Base-by-base conservation (phyloP, 225 moss, liverwort and hornwort genomes). In the Polytrichum commune region DNA sequence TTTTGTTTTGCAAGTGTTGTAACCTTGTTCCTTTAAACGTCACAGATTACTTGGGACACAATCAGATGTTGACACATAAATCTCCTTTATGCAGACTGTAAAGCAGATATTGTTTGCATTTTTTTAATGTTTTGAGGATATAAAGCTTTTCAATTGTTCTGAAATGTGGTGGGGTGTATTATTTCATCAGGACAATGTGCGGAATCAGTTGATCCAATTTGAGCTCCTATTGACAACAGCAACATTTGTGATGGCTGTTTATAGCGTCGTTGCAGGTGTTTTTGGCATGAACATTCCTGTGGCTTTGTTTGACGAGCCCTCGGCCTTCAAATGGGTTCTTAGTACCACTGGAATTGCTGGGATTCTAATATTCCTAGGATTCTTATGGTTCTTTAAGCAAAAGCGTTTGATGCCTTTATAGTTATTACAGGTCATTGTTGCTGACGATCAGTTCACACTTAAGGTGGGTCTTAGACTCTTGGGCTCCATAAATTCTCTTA, bases 261-360 rank as follows among this genome's bases (percentile, higher is more conserved):
- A 75, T 76, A 84, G 98, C 19, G 80, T 93, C 68, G 91, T 99
- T 69, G 95, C 98, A 8, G 98, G 98, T 68, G 85, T 99, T 38
- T 99, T 99, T 68, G 98, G 98, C 55, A 99, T 99, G 98, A 99
- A 99, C 65, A 90, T 99, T 72, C 98, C 95, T 29, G 74, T 95
- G 29, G 19, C 65, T 69, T 74, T 99, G 80, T 95, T 93, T 60
- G 95, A 99, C 0, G 98, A 93, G 65, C 98, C 98, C 0, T 63
- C 69, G 54, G 95, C 95, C 28, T 95, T 99, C 76, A 95, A 91
- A 78, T 99, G 98, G 98, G 98, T 99, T 54, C 91, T 99, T 61
- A 62, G 79, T 5, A 86, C 91, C 63, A 65, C 98, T 30, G 98
- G 90, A 72, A 69, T 78, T 1, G 66, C 74, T 53, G 98, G 98